Evolutionary conservation across 108 stramenopile species (phyloP).

Genomic region (Nannochloropsis salina): DNA sequence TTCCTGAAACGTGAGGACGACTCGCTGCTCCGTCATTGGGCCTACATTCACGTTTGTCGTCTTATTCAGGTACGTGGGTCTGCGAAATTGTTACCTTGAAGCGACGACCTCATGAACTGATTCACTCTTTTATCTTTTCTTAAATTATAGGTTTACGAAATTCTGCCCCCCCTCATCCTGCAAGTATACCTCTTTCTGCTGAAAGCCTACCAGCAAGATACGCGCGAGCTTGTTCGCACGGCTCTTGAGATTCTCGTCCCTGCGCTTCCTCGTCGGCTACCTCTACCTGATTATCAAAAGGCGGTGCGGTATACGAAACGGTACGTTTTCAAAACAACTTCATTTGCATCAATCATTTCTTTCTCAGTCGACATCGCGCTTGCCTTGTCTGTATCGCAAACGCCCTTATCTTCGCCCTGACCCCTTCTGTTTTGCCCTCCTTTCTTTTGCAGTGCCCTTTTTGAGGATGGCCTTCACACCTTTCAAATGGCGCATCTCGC

Average conservation of each 20-base stretch:
- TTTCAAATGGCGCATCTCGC: constrained; percentile 19
- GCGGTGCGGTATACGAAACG: not conserved
- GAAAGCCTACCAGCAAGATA: constrained; percentile 69
- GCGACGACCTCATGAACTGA: no score
- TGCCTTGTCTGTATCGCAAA: no score
- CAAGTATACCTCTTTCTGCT: constrained; percentile 64
- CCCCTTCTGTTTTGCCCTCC: not conserved
- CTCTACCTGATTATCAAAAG: constrained; percentile 18
- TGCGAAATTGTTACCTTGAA: no score
- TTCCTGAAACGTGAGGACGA: not conserved
- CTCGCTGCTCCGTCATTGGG: constrained; percentile 59
- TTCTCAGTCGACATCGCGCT: no score
- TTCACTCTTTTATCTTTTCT: no score
- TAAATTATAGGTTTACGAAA: not conserved
- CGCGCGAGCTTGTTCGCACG: constrained; percentile 63
- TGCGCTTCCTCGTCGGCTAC: constrained; percentile 58
- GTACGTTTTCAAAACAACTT: not conserved
- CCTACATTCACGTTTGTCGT: constrained; percentile 72
- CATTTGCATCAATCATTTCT: no score
- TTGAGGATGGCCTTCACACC: constrained; percentile 69
- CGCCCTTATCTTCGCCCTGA: not conserved
- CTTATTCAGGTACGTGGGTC: not conserved
- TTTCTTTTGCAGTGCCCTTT: constrained; percentile 49
- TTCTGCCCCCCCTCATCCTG: not conserved
- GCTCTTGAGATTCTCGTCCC: constrained; percentile 79